Evolutionary conservation across 805 yeast genomes (phyloP), one percentile per base, ranked within the genome.

Genomic region (Candida insectalens): DNA sequence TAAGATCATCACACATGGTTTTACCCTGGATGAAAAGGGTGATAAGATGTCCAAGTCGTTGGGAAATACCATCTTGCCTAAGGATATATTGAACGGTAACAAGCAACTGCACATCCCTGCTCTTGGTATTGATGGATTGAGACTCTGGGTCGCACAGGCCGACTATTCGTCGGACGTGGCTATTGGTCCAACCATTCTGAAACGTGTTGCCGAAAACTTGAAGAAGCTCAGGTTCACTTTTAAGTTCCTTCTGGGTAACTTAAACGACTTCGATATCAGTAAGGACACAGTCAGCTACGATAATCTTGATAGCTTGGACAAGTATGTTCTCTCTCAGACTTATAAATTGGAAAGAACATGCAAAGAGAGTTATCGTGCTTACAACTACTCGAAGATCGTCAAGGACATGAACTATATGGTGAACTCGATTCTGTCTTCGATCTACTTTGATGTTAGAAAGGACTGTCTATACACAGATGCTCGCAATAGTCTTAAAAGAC

Each of bases 31-130:
- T 59, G 84, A 76, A 43, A 72, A 77, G 40, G 89, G 92, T 13
- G 69, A 70, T 36, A 92, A 92, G 49, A 89, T 89, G 97, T 88
- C 96, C 3, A 92, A 92, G 51, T 84, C 96, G 0, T 58, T 82
- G 25, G 96, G 96, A 1, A 92, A 92, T 45, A 77, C 77, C 0
- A 69, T 88, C 15, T 53, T 70, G 2, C 97, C 97, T 0, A 47
- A 47, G 3, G 74, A 74, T 23, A 71, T 85, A 6, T 71, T 89
- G 23, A 59, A 69, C 25, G 94, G 94, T 3, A 63, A 64, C 37
- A 56, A 58, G 34, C 61, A 68, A 4, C 54, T 57, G 6, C 60
- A 62, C 22, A 45, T 71, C 12, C 83, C 85, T 1, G 65, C 76
- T 10, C 59, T 89, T 15, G 97, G 98, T 8, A 71, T 84, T 13